Conservation (phyloP, 495 filamentous ascomycete genomes). For the Staphylotrichum tortipilum region DNA sequence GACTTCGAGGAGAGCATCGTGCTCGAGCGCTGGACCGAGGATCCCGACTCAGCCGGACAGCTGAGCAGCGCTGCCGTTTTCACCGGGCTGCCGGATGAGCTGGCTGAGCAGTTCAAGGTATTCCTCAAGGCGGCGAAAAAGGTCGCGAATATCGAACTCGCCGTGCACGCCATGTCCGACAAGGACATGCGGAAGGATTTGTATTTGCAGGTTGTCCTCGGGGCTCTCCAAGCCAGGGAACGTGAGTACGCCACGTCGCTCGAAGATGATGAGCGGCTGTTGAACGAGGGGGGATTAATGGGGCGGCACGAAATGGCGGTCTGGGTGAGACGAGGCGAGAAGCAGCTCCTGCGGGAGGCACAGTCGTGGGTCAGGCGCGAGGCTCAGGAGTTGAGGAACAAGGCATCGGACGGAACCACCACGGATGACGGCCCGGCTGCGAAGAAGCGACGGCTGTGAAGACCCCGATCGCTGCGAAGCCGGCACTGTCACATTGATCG, state of each 20-base stretch:
- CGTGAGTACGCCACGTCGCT: conserved; percentile 56
- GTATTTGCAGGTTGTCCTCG: conserved; percentile 28
- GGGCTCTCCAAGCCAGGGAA: conserved; percentile 34
- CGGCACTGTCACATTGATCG: neutral
- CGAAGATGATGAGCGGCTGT: conserved; percentile 50
- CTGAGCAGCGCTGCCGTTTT: conserved; percentile 22
- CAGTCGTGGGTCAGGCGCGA: conserved; percentile 12
- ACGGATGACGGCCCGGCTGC: conserved; percentile 12
- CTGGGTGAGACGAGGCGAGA: conserved; percentile 73
- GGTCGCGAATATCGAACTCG: conserved; percentile 14
- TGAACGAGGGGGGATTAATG: conserved; percentile 31
- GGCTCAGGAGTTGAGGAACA: conserved; percentile 6
- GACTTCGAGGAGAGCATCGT: conserved; percentile 39
- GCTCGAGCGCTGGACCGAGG: conserved; percentile 34
- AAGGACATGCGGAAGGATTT: conserved; percentile 33
- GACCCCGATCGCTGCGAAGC: neutral
- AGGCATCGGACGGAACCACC: neutral
- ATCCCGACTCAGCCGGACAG: conserved; percentile 30
- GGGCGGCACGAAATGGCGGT: conserved; percentile 53
- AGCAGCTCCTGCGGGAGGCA: conserved; percentile 52
- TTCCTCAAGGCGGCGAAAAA: conserved; percentile 38
- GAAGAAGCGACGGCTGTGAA: conserved; percentile 17
- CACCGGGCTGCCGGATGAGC: conserved; percentile 29
- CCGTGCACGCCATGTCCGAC: conserved; percentile 25
- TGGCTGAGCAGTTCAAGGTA: conserved; percentile 29